Conservation (phyloP, 768 basidiomycete species). For the Serendipita sp. region DNA sequence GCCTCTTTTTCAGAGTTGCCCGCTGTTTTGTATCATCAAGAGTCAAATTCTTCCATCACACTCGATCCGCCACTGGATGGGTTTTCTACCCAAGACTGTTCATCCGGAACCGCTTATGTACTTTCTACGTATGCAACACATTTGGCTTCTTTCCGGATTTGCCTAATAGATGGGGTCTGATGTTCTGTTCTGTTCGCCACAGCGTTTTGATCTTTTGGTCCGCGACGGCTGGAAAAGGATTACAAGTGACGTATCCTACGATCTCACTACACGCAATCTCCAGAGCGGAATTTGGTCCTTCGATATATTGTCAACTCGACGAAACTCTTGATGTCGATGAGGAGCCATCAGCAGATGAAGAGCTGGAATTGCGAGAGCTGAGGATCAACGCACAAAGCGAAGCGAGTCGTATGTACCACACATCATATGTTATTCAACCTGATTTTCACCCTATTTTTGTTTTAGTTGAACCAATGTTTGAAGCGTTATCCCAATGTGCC, state of each 20-base stretch:
- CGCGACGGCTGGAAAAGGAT: conserved; percentile 40
- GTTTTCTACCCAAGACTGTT: conserved; percentile 35
- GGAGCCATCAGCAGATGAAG: conserved; percentile 19
- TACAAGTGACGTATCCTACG: conserved; percentile 73
- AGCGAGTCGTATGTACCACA: conserved; percentile 36
- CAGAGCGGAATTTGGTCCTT: conserved; percentile 44
- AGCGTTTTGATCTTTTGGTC: conserved; percentile 53
- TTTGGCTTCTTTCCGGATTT: neutral
- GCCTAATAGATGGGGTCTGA: neutral
- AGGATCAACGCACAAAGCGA: conserved; percentile 49
- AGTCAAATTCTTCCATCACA: conserved; percentile 49
- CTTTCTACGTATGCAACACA: conserved; percentile 52
- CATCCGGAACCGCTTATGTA: conserved; percentile 60
- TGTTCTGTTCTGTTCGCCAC: no score
- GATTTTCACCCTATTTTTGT: neutral
- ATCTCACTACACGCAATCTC: conserved; percentile 91
- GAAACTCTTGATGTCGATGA: conserved; percentile 27
- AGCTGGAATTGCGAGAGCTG: conserved; percentile 59
- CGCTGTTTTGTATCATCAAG: conserved; percentile 57
- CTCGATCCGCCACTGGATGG: conserved; percentile 54
- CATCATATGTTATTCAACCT: neutral
- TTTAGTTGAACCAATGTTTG: conserved; percentile 71
- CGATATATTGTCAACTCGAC: conserved; percentile 89
- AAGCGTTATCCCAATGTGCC: conserved; percentile 71
- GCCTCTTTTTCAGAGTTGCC: conserved; percentile 72